These are phyloP conservation scores for Umbilicus rupestris DNA, from an alignment of 164 flowering plant species.

Conservation along the genomic window DNA sequence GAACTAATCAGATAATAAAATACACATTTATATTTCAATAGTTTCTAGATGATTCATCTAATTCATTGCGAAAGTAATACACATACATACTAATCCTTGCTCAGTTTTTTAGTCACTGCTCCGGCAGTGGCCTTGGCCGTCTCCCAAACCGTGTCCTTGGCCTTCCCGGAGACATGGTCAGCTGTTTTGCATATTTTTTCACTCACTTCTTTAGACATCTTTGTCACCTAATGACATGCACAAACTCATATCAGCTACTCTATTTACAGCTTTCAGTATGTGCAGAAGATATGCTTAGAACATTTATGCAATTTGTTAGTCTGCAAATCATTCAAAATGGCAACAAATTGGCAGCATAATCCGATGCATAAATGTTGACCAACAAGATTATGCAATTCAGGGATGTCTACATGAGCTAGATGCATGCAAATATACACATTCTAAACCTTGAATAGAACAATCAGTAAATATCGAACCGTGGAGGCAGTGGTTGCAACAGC, in stretches of 20 bases:
- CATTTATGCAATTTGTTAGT: too few species aligned
- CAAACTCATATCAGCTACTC: too few species aligned
- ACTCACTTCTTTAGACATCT: slow-evolving; percentile 6
- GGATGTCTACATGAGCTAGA: not conserved
- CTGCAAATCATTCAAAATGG: too few species aligned
- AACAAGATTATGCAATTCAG: not conserved
- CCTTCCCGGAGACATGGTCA: slow-evolving; percentile 5
- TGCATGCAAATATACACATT: not conserved
- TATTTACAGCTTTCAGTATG: too few species aligned
- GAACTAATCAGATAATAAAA: not conserved
- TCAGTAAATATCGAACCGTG: not conserved
- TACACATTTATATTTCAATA: not conserved
- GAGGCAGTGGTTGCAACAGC: slow-evolving; percentile 6
- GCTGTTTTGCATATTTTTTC: slow-evolving; percentile 3
- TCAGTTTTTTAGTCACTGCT: not conserved
- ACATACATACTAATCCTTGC: slow-evolving; percentile 4
- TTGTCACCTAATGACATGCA: not conserved
- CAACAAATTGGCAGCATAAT: too few species aligned
- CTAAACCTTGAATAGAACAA: not conserved
- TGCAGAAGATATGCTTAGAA: too few species aligned
- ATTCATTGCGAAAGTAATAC: not conserved
- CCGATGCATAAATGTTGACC: too few species aligned
- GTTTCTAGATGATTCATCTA: not conserved
- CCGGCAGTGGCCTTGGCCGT: slow-evolving; percentile 1
- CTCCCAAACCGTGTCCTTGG: slow-evolving; percentile 5